A percentile compares a stretch with the other conserved stretches of the same genome.
Conservation (phyloP, 1,139 yeast species). For the Saccharomyces hybrid region DNA sequence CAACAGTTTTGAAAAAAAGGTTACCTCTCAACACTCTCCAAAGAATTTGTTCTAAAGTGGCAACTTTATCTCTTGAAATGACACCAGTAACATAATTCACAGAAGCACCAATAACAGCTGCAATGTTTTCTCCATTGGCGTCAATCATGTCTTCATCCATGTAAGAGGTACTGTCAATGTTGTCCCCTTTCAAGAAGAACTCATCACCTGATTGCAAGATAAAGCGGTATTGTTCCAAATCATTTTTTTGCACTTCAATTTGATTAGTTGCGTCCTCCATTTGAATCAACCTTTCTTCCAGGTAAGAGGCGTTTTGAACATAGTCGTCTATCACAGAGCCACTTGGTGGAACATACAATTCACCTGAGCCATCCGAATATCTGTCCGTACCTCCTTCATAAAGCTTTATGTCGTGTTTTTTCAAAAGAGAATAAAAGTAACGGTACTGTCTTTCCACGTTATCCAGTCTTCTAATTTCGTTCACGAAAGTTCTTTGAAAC, state of each 20-base stretch:
- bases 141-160: constrained; percentile 3
- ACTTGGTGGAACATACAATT: constrained; percentile 32
- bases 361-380: constrained; percentile 7
- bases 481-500: constrained; percentile 82
- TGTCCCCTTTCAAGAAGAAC: constrained; percentile 44
- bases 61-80: constrained; percentile 62
- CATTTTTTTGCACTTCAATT: constrained; percentile 47
- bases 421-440: constrained; percentile 39
- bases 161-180: constrained; percentile 1
- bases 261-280: constrained; percentile 50
- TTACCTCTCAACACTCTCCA: constrained; percentile 95
- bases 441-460: constrained; percentile 53
- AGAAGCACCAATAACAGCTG: constrained; percentile 25
- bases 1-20: constrained; percentile 64
- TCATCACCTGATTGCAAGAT: constrained; percentile 63
- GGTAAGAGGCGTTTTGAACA: constrained; percentile 53
- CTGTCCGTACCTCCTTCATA: constrained; percentile 33
- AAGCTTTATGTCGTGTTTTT: constrained; percentile 42
- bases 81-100: constrained; percentile 75
- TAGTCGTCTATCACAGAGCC: constrained; percentile 72
- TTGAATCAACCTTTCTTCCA: constrained; percentile 53
- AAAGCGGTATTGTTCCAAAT: constrained; percentile 55
- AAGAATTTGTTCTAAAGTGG: constrained; percentile 71
- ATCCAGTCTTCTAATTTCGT: constrained; percentile 66
- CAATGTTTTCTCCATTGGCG: constrained; percentile 13